Evolutionary conservation across 805 yeast genomes (phyloP).

Genomic region (Wickerhamiella parazyma): DNA sequence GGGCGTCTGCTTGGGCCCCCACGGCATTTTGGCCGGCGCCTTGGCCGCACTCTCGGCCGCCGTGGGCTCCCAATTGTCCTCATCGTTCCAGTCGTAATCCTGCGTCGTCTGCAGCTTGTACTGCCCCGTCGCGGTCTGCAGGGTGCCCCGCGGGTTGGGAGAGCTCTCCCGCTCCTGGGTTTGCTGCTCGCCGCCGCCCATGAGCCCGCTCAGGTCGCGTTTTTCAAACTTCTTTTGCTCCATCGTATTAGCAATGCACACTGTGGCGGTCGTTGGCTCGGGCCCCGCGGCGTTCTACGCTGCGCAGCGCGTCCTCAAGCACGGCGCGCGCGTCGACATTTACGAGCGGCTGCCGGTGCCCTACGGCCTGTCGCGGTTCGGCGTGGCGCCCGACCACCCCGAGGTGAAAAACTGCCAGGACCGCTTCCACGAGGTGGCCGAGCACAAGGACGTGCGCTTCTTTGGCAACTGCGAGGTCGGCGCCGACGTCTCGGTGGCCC

Average conservation of each 20-base stretch:
- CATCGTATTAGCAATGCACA: neutral
- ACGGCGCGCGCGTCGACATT: constrained; percentile 44
- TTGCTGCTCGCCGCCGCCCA: constrained; percentile 10
- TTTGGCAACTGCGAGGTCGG: constrained; percentile 67
- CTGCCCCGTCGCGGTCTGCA: constrained; percentile 21
- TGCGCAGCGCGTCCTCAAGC: constrained; percentile 51
- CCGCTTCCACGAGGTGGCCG: constrained; percentile 44
- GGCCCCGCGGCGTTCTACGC: constrained; percentile 97
- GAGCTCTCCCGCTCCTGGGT: constrained; percentile 8
- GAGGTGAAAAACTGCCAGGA: constrained; percentile 70
- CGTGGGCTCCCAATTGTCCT: constrained; percentile 12
- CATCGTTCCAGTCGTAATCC: constrained; percentile 1
- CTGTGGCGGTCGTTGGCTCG: constrained; percentile 66
- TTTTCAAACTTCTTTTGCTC: constrained; percentile 26
- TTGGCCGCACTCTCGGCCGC: neutral
- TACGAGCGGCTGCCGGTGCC: constrained; percentile 83
- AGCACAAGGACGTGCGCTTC: constrained; percentile 36
- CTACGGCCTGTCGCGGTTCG: constrained; percentile 79
- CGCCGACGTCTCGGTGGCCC: constrained; percentile 37
- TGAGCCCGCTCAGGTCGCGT: constrained; percentile 26
- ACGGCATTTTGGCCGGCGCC: neutral
- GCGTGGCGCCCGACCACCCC: constrained; percentile 99
- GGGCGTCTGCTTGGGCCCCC: neutral
- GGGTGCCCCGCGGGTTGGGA: constrained; percentile 12
- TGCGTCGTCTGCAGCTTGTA: constrained; percentile 14